Base-by-base conservation (phyloP, 1,284 basidiomycete genomes). In the Cystobasidium pallidum region DNA sequence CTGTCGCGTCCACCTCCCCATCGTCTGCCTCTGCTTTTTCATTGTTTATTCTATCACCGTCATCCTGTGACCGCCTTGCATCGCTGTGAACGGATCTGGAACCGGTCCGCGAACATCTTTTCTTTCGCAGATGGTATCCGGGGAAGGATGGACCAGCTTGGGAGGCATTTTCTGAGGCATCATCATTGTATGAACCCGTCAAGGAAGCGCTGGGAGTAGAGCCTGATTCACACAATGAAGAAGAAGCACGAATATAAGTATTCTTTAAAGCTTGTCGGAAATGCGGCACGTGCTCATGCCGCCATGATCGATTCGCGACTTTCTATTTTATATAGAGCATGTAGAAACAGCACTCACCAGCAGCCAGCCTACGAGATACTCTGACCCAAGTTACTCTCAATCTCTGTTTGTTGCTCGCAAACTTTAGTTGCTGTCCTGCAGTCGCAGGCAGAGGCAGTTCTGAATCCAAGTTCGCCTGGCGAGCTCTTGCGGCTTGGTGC, bases 121-220 rank as follows among this genome's bases (percentile, higher is more conserved):
- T 59, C n/a, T 30, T 26, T 13, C 57, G 57, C 7, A 59, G 57
- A 24, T 59, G 57, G 39, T 59, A 59, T 10, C 57, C 57, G 28
- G 57, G 57, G 15, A 59, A 59, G 24, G 17, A n/a, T 17, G 57
- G 57, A 15, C 24, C 30, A 54, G 52, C 21, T 30, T 39, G 57
- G 8, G 32, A 36, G 21, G 26, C 57, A 39, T 43, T 21, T 36
- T 36, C 57, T 8, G 57, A 59, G 11, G 10, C 30, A 34, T 43
- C 39, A 8, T 43, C 57, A 24, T 59, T 43, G 34, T 59, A 59
- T 39, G 57, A 59, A 24, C 57, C 57, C 8, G 57, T 59, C 34
- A 59, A 43, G 57, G 57, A 59, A 39, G 57, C 57, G 32, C 57
- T 59, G 17, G 57, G 57, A 39, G 57, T 59, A 6, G 57, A 59